Base-by-base conservation (phyloP, 225 moss, liverwort and hornwort genomes). In the Pseudisothecium myosuroides region DNA sequence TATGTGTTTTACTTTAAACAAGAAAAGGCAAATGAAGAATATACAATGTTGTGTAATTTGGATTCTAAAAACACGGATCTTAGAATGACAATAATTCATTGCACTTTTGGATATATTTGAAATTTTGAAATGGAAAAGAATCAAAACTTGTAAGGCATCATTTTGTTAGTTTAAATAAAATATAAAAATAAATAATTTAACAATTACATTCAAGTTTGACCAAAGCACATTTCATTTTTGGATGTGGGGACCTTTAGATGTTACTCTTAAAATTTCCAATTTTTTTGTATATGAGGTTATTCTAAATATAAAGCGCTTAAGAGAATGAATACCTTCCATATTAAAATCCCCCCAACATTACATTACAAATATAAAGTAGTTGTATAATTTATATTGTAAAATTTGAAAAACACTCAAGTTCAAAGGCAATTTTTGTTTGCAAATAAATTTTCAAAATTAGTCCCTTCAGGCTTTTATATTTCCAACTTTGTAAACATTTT, bases 231-330 rank as follows among this genome's bases (percentile, higher is more conserved):
- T 22, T 7, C n/a, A 23, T 7, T 69, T 24, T 24, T 2, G 24
- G 4, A 69, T 41, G 14, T 14, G 0, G 3, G 17, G 0, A 28
- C 10, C 17, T 73, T 28, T 10, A 6, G 3, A 43, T 3, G 26
- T 41, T 26, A 71, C 5, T 26, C 4, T 71, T 72, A 14, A 72
- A 72, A 16, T 28, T 43, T 72, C 5, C 5, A 27, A 43, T 26
- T 10, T 43, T 43, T 72, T 72, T 28, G 10, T 16, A 17, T 17
- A 45, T 17, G 17, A 45, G 2, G 17, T 10, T 45, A 28, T 17
- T 45, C 6, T 45, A 43, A 0, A 45, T 72, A 45, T 20, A 10
- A 43, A 2, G n/a, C n/a, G n/a, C n/a, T 28, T 43, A 45, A 28
- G 9, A 26, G 16, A 9, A 43, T 27, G 3, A 27, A 28, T 17